These are phyloP conservation scores for Xylariaceae sp. DNA, from an alignment of 2,329 filamentous ascomycete genomes.

Conservation along the genomic window DNA sequence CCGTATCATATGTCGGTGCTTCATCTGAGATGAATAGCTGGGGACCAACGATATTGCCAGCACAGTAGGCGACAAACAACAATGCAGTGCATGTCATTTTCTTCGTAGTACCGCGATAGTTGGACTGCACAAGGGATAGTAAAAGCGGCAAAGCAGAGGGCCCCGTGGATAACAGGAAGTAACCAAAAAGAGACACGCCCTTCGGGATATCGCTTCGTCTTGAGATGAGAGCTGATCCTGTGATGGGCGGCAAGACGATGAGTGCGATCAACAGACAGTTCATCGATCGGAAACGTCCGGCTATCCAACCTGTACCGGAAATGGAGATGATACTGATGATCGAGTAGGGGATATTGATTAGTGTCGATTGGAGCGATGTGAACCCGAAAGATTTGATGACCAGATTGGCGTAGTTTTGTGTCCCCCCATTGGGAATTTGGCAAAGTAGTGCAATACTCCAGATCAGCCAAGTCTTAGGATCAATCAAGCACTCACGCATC, in stretches of 20 bases:
- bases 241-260: slow-evolving; percentile 49
- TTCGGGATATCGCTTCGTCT: slow-evolving; percentile 39
- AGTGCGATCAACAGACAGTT: slow-evolving; percentile 51
- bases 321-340: slow-evolving; percentile 49
- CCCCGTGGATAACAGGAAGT: slow-evolving; percentile 55
- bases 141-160: slow-evolving; percentile 53
- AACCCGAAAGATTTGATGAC: slow-evolving; percentile 57
- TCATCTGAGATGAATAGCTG: slow-evolving; percentile 52
- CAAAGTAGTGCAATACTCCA: slow-evolving; percentile 50
- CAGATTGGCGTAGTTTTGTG: slow-evolving; percentile 57
- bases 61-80: slow-evolving; percentile 54
- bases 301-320: slow-evolving; percentile 47
- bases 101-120: slow-evolving; percentile 57
- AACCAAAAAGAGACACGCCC: slow-evolving; percentile 52
- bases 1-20: slow-evolving; percentile 51
- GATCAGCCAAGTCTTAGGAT: slow-evolving; percentile 61
- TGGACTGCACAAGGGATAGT: slow-evolving; percentile 54
- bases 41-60: slow-evolving; percentile 55
- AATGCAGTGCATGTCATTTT: slow-evolving; percentile 59
- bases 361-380: slow-evolving; percentile 50
- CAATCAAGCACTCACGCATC: slow-evolving; percentile 50
- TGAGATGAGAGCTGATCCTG: slow-evolving; percentile 54
- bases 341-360: slow-evolving; percentile 60
- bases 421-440: slow-evolving; percentile 62
- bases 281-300: slow-evolving; percentile 48